Base-by-base conservation (phyloP, 306 rosid species). In the Prunus mongolica region DNA sequence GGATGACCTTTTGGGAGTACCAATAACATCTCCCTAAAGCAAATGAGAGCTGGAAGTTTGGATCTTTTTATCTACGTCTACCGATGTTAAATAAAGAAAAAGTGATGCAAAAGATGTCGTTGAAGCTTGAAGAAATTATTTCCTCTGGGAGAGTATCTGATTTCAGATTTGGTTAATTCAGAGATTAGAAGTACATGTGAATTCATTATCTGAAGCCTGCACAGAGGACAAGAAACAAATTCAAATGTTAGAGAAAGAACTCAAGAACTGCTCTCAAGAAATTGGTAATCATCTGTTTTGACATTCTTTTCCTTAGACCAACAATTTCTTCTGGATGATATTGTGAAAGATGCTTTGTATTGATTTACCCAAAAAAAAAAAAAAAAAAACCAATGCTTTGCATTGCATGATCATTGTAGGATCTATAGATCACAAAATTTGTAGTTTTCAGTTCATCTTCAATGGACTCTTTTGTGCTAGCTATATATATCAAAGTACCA, bases 221-320 rank as follows among this genome's bases (percentile, higher is more conserved):
- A 71, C 76, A 69, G 87, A 86, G 76, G 95, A 94, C 85, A 87
- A 85, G 89, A 83, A 78, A 72, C 86, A 52, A 73, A 87, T 91
- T 51, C 87, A 88, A 72, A 75, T 69, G 79, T 81, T 91, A 84
- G 91, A 89, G 78, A 88, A 89, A 78, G 95, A 90, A 86, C 81
- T 94, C 47, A 76, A 82, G 77, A 94, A 90, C 81, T 94, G 97
- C 86, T 85, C 86, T 73, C 96, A 91, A 86, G 96, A 94, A 92
- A 89, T 94, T 76, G 97, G 98, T 94, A 76, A 65, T 41, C 67
- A 15, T 72, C 25, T 57, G 20, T 58, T 67, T 41, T 16, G 12
- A 32, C 46, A 13, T 61, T n/a, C 50, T 11, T 28, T 63, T 64
- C 54, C 63, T 28, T 30, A 27, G 25, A 58, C 8, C 19, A 6